Conservation (phyloP, 1,284 basidiomycete genomes). For the Volvariella surrecta region DNA sequence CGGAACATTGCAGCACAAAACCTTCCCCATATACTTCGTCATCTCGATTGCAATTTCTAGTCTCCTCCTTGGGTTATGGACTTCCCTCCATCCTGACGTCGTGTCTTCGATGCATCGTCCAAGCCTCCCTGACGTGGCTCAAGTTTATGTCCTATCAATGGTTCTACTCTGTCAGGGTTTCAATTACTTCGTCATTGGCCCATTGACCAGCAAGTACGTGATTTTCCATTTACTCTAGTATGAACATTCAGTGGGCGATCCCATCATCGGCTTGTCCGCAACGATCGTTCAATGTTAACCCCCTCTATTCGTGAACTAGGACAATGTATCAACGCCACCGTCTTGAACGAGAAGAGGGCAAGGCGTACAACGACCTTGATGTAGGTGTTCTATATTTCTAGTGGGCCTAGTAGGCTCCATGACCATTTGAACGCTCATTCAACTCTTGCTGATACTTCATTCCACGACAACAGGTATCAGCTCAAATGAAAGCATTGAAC, state of each 20-base stretch:
- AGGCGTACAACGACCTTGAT: conserved; percentile 50
- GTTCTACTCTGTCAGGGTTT: conserved; percentile 41
- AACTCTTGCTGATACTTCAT: conserved; percentile 1
- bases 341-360: conserved; percentile 69
- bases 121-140: conserved; percentile 53
- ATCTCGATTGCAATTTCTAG: conserved; percentile 49
- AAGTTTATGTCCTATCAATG: conserved; percentile 54
- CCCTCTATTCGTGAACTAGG: conserved; percentile 23
- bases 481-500: conserved; percentile 61
- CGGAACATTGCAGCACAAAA: conserved; percentile 64
- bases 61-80: conserved; percentile 53
- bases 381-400: conserved; percentile 30
- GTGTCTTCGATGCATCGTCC: conserved; percentile 40
- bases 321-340: conserved; percentile 67
- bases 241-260: no score
- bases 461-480: conserved; percentile 43
- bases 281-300: neutral
- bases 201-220: conserved; percentile 58
- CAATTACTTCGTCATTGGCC: conserved; percentile 56
- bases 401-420: neutral
- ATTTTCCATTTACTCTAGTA: neutral
- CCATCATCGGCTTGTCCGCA: neutral
- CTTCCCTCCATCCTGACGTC: conserved; percentile 55
- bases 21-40: conserved; percentile 71
- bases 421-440: neutral